A percentile compares a stretch with the other conserved stretches of the same genome.
phyloP scores from a whole-genome alignment of 1,284 basidiomycete genomes.

The Cryptococcus sp. region DNA sequence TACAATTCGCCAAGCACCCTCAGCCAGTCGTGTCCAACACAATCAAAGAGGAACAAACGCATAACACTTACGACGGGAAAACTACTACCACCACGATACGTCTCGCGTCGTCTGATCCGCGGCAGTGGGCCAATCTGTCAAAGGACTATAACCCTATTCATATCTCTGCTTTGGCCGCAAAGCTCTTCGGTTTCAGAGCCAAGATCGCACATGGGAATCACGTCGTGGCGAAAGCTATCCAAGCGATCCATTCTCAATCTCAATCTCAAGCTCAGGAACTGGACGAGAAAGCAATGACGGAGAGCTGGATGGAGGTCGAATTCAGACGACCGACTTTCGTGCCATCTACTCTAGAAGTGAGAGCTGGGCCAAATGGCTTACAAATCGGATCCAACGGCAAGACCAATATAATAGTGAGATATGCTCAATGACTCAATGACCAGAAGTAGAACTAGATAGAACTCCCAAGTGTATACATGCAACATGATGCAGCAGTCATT shows the following conservation, averaged over 20 bases:
- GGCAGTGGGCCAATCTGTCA: slow-evolving; percentile 18
- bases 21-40: not conserved
- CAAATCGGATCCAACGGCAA: too few species aligned
- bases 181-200: slow-evolving; percentile 18
- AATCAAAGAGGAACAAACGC: too few species aligned
- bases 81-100: not conserved
- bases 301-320: slow-evolving; percentile 18
- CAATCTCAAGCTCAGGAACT: not conserved
- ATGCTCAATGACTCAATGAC: too few species aligned
- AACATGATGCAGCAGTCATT: not conserved
- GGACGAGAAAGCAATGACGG: not conserved
- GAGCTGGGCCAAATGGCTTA: too few species aligned
- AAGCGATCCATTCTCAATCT: too few species aligned
- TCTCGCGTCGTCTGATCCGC: slow-evolving; percentile 3
- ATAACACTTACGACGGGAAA: not conserved
- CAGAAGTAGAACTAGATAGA: too few species aligned
- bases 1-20: slow-evolving; percentile 18
- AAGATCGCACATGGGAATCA: slow-evolving; percentile 27
- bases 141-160: slow-evolving; percentile 33
- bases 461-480: too few species aligned
- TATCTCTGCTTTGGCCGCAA: slow-evolving; percentile 13
- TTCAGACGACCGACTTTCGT: slow-evolving; percentile 22
- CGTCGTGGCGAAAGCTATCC: slow-evolving; percentile 8
- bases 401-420: too few species aligned
- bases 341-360: not conserved